Percentiles rank a stretch among this genome's conserved stretches.
Conservation (phyloP, 768 basidiomycete genomes). For the Calocybe gangraenosa region DNA sequence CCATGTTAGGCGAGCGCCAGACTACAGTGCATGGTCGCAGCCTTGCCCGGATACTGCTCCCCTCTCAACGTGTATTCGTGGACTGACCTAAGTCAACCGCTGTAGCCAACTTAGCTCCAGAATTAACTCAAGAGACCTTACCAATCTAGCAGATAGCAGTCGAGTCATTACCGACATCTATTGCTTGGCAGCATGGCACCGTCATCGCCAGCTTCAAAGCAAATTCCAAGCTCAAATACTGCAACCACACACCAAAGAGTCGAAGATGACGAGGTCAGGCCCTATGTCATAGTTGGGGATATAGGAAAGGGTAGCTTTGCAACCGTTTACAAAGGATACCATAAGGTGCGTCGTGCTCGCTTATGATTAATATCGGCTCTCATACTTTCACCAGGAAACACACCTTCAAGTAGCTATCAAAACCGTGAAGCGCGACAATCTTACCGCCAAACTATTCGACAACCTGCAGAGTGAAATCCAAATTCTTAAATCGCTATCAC, state of each 20-base stretch:
- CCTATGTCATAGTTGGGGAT: constrained; percentile 72
- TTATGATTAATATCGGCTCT: background rate
- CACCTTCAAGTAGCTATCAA: constrained; percentile 87
- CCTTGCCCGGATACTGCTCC: background rate
- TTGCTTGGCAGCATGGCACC: constrained; percentile 11
- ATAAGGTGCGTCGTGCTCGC: constrained; percentile 55
- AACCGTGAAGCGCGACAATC: constrained; percentile 82
- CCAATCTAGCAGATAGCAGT: background rate
- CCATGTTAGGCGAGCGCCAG: background rate
- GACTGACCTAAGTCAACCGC: background rate
- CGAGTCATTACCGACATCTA: background rate
- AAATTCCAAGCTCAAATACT: constrained; percentile 2
- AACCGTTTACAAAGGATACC: constrained; percentile 92
- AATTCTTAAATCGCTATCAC: constrained; percentile 90
- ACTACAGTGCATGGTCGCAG: constrained; percentile 1
- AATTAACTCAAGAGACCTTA: background rate
- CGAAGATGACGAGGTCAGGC: constrained; percentile 70
- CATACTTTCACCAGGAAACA: constrained; percentile 52
- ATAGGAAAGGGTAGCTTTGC: constrained; percentile 94
- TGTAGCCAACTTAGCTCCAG: background rate
- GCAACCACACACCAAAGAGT: constrained; percentile 8
- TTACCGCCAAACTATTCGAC: constrained; percentile 90
- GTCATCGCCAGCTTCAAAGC: constrained; percentile 8
- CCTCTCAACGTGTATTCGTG: background rate
- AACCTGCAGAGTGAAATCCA: constrained; percentile 98